phyloP scores from a whole-genome alignment of 106 monocot species.

The Dendrobium huoshanense region DNA sequence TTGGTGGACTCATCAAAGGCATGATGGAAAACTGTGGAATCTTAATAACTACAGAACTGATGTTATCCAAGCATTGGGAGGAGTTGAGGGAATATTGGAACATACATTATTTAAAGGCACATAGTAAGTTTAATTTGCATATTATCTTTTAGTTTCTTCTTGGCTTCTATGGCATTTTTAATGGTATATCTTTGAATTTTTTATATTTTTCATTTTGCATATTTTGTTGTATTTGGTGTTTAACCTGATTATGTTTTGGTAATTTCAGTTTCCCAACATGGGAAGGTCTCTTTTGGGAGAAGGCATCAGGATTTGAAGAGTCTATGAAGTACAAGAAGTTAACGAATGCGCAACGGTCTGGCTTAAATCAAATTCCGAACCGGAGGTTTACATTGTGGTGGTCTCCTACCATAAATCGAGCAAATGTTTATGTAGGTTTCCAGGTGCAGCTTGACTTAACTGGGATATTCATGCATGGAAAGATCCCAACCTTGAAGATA shows the following conservation, averaged over 20 bases:
- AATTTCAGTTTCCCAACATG: conserved; percentile 89
- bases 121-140: conserved; percentile 55
- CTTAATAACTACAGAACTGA: conserved; percentile 98
- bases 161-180: background rate
- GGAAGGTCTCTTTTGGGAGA: conserved; percentile 99
- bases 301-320: conserved; percentile 99
- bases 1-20: conserved; percentile 99
- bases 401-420: conserved; percentile 98
- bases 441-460: conserved; percentile 98
- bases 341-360: conserved; percentile 95
- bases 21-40: conserved; percentile 99
- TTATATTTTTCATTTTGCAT: background rate
- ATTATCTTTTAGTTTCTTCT: background rate
- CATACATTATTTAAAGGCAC: conserved; percentile 98
- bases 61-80: conserved; percentile 99
- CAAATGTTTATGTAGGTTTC: conserved; percentile 99
- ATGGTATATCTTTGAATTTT: background rate
- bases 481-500: conserved; percentile 97
- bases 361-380: conserved; percentile 97
- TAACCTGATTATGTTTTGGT: conserved; percentile 14
- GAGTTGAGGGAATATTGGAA: conserved; percentile 97
- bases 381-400: conserved; percentile 98
- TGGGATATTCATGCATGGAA: conserved; percentile 99
- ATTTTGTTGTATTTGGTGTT: background rate
- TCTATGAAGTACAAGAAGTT: conserved; percentile 99